Evolutionary conservation across 148 eudicot species (phyloP).

Genomic region (Vaccinium vitisidaea): DNA sequence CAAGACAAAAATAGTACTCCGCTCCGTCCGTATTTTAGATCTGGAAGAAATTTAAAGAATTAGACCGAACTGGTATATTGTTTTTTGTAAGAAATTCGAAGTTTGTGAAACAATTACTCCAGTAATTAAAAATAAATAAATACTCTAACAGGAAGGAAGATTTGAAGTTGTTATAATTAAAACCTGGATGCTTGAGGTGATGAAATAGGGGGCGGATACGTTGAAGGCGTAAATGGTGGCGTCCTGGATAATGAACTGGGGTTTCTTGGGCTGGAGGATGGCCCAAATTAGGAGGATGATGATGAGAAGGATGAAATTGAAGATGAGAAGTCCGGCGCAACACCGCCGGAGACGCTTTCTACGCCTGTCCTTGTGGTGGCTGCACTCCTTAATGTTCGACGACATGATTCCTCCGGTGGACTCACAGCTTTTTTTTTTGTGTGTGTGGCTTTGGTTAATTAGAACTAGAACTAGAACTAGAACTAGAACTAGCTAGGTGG

Average conservation of each 20-base stretch:
- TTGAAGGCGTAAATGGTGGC: constrained; percentile 63
- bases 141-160: too few relatives aligned
- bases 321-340: constrained; percentile 26
- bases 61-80: not conserved
- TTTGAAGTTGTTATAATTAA: too few relatives aligned
- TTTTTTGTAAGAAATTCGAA: not conserved
- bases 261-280: constrained; percentile 57
- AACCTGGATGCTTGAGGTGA: constrained; percentile 23
- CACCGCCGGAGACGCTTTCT: constrained; percentile 25
- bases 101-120: not conserved
- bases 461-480: too few relatives aligned
- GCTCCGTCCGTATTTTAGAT: not conserved
- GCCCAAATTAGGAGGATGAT: constrained; percentile 53
- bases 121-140: not conserved
- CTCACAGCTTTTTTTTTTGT: not conserved
- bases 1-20: too few relatives aligned
- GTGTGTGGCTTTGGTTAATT: not conserved
- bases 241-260: constrained; percentile 62
- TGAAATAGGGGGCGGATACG: constrained; percentile 49
- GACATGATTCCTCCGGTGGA: not conserved
- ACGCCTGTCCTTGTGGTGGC: constrained; percentile 47
- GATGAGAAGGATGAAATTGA: constrained; percentile 34
- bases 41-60: not conserved
- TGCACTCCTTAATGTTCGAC: constrained; percentile 38
- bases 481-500: too few relatives aligned